These are phyloP conservation scores for Paecilomyces dactylethromorphus DNA, from an alignment of 2,329 filamentous ascomycete species.

Conservation along the genomic window DNA sequence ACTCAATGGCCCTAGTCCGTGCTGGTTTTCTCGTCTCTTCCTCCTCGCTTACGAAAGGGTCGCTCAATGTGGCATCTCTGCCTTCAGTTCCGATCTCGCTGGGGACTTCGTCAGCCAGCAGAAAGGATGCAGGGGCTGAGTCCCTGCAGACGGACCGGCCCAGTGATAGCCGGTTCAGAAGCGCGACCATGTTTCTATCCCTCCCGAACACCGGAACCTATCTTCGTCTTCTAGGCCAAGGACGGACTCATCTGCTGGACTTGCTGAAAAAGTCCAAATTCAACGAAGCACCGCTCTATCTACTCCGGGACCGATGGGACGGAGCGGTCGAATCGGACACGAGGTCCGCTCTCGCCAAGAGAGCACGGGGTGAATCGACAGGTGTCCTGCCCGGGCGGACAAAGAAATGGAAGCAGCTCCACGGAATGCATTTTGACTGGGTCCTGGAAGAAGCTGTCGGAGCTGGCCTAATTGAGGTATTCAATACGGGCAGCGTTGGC, in stretches of 20 bases:
- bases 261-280: conserved; percentile 48
- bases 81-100: conserved; percentile 19
- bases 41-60: conserved; percentile 32
- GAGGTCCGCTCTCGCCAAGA: conserved; percentile 44
- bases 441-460: conserved; percentile 56
- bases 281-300: conserved; percentile 47
- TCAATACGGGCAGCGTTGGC: conserved; percentile 58
- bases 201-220: conserved; percentile 56
- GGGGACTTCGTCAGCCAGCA: conserved; percentile 19
- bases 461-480: conserved; percentile 54
- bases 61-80: conserved; percentile 36
- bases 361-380: conserved; percentile 49
- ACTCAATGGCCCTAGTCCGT: conserved; percentile 44
- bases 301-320: conserved; percentile 57
- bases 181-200: conserved; percentile 44
- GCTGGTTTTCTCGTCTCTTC: conserved; percentile 51
- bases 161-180: conserved; percentile 11
- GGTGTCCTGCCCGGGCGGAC: conserved; percentile 53
- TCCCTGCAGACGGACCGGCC: background rate
- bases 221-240: conserved; percentile 49
- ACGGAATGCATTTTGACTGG: conserved; percentile 56
- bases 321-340: conserved; percentile 48
- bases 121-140: conserved; percentile 11
- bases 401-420: conserved; percentile 57
- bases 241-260: conserved; percentile 48